These are phyloP conservation scores for Ogataea chonburiensis DNA, from an alignment of 805 yeast species.

Conservation along the genomic window DNA sequence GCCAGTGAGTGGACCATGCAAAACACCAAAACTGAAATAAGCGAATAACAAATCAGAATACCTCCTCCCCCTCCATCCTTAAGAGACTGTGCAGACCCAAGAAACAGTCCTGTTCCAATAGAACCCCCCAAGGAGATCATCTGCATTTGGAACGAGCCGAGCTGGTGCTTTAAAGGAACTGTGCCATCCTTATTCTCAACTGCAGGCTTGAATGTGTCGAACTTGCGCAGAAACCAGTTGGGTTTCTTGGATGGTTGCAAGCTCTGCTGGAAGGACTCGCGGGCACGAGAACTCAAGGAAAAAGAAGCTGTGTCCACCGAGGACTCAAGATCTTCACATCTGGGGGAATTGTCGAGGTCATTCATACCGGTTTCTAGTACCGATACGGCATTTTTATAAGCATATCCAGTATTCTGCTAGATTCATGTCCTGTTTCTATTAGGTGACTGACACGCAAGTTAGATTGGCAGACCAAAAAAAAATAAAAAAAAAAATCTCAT, in stretches of 20 bases:
- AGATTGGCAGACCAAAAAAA: constrained; percentile 8
- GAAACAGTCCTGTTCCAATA: constrained; percentile 67
- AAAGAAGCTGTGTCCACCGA: no score
- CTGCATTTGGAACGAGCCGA: constrained; percentile 47
- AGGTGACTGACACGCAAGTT: constrained; percentile 2
- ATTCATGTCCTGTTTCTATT: constrained; percentile 6
- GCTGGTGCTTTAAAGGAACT: constrained; percentile 22
- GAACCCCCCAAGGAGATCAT: constrained; percentile 70
- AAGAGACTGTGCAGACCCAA: constrained; percentile 63
- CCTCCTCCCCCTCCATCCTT: constrained; percentile 65
- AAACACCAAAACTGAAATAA: constrained; percentile 56
- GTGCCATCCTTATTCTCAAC: constrained; percentile 25
- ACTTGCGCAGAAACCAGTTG: constrained; percentile 17
- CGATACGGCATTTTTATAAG: not conserved
- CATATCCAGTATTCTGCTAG: constrained; percentile 3
- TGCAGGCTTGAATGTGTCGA: constrained; percentile 29
- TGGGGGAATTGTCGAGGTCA: constrained; percentile 3
- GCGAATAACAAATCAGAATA: constrained; percentile 52
- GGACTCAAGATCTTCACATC: not conserved
- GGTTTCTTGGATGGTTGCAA: constrained; percentile 1
- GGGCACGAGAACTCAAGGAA: no score
- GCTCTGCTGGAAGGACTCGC: not conserved
- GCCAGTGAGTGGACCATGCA: constrained; percentile 61
- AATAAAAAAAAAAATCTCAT: constrained; percentile 1
- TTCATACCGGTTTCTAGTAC: not conserved